Percentiles rank a stretch among this genome's conserved stretches.
Evolutionary conservation across 1,139 yeast genomes (phyloP).

Genomic region (Protomyces gravidus): DNA sequence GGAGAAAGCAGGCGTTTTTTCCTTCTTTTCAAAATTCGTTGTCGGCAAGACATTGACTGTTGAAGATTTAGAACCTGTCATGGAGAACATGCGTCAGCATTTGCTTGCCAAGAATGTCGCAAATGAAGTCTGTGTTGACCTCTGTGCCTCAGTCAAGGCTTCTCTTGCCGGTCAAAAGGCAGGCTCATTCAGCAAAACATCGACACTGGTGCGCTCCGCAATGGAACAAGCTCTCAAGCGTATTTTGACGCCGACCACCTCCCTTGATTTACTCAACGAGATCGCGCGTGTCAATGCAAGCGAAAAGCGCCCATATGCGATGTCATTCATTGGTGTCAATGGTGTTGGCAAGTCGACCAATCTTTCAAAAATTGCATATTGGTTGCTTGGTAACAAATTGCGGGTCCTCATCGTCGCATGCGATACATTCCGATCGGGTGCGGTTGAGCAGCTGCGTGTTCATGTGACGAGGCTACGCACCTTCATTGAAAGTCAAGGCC

Average conservation of each 20-base stretch:
- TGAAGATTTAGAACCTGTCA: constrained; percentile 47
- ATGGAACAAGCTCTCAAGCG: constrained; percentile 72
- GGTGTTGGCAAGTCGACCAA: constrained; percentile 98
- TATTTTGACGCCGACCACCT: constrained; percentile 85
- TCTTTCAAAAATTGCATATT: constrained; percentile 86
- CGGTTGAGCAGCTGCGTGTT: constrained; percentile 91
- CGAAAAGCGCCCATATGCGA: constrained; percentile 65
- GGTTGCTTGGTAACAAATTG: constrained; percentile 86
- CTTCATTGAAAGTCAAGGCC: constrained; percentile 47
- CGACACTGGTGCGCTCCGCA: constrained; percentile 59
- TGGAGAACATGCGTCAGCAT: constrained; percentile 48
- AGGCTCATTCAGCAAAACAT: constrained; percentile 60
- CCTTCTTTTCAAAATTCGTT: constrained; percentile 53
- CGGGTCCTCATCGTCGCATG: constrained; percentile 91
- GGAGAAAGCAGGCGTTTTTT: constrained; percentile 43
- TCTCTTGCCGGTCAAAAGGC: constrained; percentile 63
- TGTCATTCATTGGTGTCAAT: constrained; percentile 94
- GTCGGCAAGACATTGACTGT: constrained; percentile 53
- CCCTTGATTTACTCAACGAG: constrained; percentile 80
- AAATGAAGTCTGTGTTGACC: constrained; percentile 54
- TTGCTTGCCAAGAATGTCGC: constrained; percentile 53
- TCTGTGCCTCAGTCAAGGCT: constrained; percentile 56
- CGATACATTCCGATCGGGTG: constrained; percentile 96
- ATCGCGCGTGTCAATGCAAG: constrained; percentile 52
- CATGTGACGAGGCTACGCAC: constrained; percentile 81